phyloP scores from a whole-genome alignment of 2,329 filamentous ascomycete species.

The Thielaviopsis punctulata region DNA sequence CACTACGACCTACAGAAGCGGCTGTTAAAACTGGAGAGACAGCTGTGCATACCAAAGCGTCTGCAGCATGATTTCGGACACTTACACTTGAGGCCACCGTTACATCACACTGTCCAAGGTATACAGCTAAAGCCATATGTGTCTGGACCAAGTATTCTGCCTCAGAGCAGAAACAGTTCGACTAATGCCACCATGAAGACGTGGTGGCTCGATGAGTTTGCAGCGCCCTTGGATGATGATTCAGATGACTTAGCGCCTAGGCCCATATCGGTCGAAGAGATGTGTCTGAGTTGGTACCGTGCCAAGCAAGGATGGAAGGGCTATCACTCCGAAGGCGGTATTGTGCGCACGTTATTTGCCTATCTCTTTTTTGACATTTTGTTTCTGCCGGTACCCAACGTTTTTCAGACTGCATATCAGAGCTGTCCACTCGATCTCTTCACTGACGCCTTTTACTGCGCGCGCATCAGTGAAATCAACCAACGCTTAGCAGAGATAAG shows the following conservation, averaged over 20 bases:
- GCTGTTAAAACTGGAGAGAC: slow-evolving; percentile 76
- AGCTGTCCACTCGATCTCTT: slow-evolving; percentile 85
- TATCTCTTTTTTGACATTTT: slow-evolving; percentile 89
- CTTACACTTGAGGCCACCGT: slow-evolving; percentile 57
- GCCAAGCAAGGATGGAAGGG: slow-evolving; percentile 69
- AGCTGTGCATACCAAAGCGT: slow-evolving; percentile 64
- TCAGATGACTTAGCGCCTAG: slow-evolving; percentile 19
- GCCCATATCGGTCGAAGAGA: slow-evolving; percentile 78
- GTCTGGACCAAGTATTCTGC: slow-evolving; percentile 18
- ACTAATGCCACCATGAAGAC: slow-evolving; percentile 46
- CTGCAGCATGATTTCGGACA: slow-evolving; percentile 88
- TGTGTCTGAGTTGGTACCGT: slow-evolving; percentile 82
- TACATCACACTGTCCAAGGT: slow-evolving; percentile 59
- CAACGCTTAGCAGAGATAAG: slow-evolving; percentile 69
- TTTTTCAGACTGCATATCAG: slow-evolving; percentile 92
- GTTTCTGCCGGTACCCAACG: slow-evolving; percentile 85
- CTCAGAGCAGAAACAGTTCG: background rate
- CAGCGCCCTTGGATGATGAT: slow-evolving; percentile 31
- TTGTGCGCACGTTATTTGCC: slow-evolving; percentile 76
- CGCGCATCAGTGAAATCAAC: slow-evolving; percentile 78
- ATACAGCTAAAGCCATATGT: slow-evolving; percentile 44
- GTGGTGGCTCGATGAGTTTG: slow-evolving; percentile 60
- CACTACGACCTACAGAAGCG: slow-evolving; percentile 92
- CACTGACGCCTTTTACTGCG: slow-evolving; percentile 80
- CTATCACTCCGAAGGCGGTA: slow-evolving; percentile 82